These are phyloP conservation scores for Singerocomus inundabilis DNA, from an alignment of 1,284 basidiomycete genomes.

Conservation along the genomic window DNA sequence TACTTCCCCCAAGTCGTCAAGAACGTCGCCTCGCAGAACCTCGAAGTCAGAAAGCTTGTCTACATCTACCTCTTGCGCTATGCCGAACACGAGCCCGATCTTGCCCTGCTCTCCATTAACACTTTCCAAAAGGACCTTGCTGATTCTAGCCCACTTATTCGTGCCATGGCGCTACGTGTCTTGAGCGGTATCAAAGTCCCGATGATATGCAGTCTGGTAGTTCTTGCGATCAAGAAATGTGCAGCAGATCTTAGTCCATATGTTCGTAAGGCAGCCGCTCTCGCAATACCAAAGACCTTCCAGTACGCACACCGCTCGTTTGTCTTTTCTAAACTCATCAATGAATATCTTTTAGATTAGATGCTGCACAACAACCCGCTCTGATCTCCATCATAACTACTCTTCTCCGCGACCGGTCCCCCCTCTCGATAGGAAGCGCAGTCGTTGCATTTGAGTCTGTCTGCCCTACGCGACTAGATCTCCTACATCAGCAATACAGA, in stretches of 20 bases:
- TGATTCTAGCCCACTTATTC: constrained; percentile 89
- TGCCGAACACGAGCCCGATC: constrained; percentile 89
- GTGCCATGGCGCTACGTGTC: constrained; percentile 93
- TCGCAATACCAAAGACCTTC: constrained; percentile 86
- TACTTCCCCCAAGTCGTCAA: constrained; percentile 96
- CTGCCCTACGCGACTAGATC: constrained; percentile 80
- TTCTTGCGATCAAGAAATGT: constrained; percentile 89
- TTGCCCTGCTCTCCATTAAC: constrained; percentile 96
- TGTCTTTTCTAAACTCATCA: not conserved
- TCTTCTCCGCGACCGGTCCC: constrained; percentile 80
- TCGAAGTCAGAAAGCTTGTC: constrained; percentile 95
- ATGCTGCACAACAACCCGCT: constrained; percentile 66
- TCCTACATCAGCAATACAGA: constrained; percentile 88
- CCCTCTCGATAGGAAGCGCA: constrained; percentile 86
- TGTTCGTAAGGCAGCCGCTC: constrained; percentile 88
- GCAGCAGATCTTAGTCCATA: constrained; percentile 90
- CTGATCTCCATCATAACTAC: constrained; percentile 74
- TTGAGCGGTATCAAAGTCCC: constrained; percentile 89
- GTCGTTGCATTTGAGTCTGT: constrained; percentile 83
- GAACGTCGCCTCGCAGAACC: constrained; percentile 85
- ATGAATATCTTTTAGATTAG: constrained; percentile 53
- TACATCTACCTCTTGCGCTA: constrained; percentile 97
- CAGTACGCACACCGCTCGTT: constrained; percentile 50
- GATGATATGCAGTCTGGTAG: constrained; percentile 84
- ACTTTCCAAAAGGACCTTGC: constrained; percentile 97